A percentile compares a stretch with the other conserved stretches of the same genome.
phyloP scores from a whole-genome alignment of 1,284 basidiomycete species.

The Ceratobasidium sp. region DNA sequence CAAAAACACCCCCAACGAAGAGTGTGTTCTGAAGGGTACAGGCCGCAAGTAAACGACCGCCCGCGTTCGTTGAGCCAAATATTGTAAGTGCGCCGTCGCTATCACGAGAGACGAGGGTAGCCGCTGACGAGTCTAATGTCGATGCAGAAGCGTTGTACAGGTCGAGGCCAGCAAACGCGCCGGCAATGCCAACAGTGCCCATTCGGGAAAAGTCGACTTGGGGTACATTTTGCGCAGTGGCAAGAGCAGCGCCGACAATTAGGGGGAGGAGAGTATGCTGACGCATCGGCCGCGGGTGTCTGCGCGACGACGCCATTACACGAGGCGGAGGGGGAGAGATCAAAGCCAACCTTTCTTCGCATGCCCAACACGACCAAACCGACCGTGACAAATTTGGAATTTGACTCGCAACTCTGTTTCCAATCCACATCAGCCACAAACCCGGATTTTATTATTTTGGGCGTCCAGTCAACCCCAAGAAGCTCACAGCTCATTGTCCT shows the following conservation, averaged over 20 bases:
- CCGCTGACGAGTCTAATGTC: slow-evolving; percentile 75
- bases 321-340: slow-evolving; percentile 18
- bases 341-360: neutral
- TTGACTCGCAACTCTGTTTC: neutral
- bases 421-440: slow-evolving; percentile 26
- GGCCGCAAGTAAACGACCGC: slow-evolving; percentile 75
- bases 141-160: slow-evolving; percentile 64
- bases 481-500: neutral
- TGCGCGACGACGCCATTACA: slow-evolving; percentile 35
- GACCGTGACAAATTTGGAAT: slow-evolving; percentile 13
- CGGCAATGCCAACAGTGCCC: slow-evolving; percentile 89
- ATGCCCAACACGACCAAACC: slow-evolving; percentile 25
- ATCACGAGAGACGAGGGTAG: slow-evolving; percentile 78
- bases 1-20: slow-evolving; percentile 85
- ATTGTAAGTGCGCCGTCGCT: slow-evolving; percentile 72
- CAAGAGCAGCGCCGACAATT: slow-evolving; percentile 23
- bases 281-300: slow-evolving; percentile 37
- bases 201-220: slow-evolving; percentile 91
- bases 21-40: slow-evolving; percentile 74
- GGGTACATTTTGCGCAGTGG: slow-evolving; percentile 63
- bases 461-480: neutral
- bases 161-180: slow-evolving; percentile 88
- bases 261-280: slow-evolving; percentile 27
- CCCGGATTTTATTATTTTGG: slow-evolving; percentile 32
- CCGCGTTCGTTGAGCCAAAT: slow-evolving; percentile 77